Evolutionary conservation across 2,329 filamentous ascomycete species (phyloP).

Genomic region (Allantophomopsis cytisporea): DNA sequence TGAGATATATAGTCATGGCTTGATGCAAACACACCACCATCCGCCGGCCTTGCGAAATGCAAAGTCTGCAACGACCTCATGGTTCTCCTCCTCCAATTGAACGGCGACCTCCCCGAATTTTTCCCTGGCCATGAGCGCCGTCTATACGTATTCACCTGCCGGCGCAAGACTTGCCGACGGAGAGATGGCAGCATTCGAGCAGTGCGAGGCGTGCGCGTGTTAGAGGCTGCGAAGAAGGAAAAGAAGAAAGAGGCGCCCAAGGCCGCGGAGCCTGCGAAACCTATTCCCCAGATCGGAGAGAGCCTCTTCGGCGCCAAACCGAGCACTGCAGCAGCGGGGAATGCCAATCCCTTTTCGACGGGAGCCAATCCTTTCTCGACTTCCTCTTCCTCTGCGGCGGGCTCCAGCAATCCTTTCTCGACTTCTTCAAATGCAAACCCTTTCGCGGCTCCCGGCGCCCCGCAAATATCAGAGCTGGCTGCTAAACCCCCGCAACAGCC

Average conservation of each 20-base stretch:
- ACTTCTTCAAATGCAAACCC: slow-evolving; percentile 30
- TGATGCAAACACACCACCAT: slow-evolving; percentile 54
- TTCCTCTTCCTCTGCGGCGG: slow-evolving; percentile 19
- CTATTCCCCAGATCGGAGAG: slow-evolving; percentile 39
- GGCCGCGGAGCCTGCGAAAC: slow-evolving; percentile 10
- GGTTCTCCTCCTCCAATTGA: slow-evolving; percentile 77
- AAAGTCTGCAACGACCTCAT: slow-evolving; percentile 76
- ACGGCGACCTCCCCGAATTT: slow-evolving; percentile 75
- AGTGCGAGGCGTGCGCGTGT: slow-evolving; percentile 51
- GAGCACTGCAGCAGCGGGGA: slow-evolving; percentile 15
- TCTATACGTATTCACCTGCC: slow-evolving; percentile 77
- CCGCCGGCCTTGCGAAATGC: slow-evolving; percentile 69
- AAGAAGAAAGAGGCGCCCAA: slow-evolving; percentile 5
- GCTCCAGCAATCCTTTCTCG: slow-evolving; percentile 44
- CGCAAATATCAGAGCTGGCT: slow-evolving; percentile 15
- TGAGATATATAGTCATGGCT: slow-evolving; percentile 59
- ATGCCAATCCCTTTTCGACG: slow-evolving; percentile 50
- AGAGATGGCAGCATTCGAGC: slow-evolving; percentile 72
- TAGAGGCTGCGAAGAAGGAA: slow-evolving; percentile 5
- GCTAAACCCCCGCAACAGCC: slow-evolving; percentile 26
- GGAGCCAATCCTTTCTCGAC: slow-evolving; percentile 46
- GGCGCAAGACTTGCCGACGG: slow-evolving; percentile 63
- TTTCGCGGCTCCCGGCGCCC: slow-evolving; percentile 22
- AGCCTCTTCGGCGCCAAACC: slow-evolving; percentile 55
- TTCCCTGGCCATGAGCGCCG: slow-evolving; percentile 82